Percentiles rank a stretch among this genome's conserved stretches.
Conservation (phyloP, 148 eudicot genomes). For the Silene uniflora region DNA sequence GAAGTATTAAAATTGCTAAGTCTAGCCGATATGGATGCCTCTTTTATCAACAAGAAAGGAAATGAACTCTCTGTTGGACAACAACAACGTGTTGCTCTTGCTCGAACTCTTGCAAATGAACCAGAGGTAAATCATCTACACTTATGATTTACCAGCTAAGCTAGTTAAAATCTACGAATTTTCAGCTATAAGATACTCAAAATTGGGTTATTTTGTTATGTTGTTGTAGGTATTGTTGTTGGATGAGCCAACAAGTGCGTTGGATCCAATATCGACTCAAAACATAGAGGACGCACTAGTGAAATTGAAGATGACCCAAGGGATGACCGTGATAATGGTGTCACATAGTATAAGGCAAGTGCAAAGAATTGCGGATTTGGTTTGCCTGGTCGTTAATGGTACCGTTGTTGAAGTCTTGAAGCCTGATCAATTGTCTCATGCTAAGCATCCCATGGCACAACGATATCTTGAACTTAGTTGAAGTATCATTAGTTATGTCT, state of each 20-base stretch:
- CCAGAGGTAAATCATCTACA: constrained; percentile 30
- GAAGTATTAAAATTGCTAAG: constrained; percentile 30
- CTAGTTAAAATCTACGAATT: too few relatives aligned
- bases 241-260: constrained; percentile 35
- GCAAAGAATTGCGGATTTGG: constrained; percentile 31
- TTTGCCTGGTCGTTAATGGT: constrained; percentile 30
- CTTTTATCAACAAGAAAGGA: constrained; percentile 29
- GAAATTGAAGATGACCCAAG: constrained; percentile 27
- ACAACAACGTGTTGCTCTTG: constrained; percentile 42
- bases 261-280: constrained; percentile 37
- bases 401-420: constrained; percentile 31
- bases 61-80: constrained; percentile 40
- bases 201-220: not conserved
- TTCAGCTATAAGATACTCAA: not conserved
- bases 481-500: too few relatives aligned
- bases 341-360: constrained; percentile 39
- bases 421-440: constrained; percentile 27
- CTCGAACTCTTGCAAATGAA: constrained; percentile 38
- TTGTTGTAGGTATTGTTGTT: constrained; percentile 27
- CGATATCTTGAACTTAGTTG: constrained; percentile 31
- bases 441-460: constrained; percentile 34
- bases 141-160: not conserved
- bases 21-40: constrained; percentile 36
- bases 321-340: constrained; percentile 36
- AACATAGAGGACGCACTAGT: constrained; percentile 34